Conservation (phyloP, 1,284 basidiomycete genomes). For the Leccinum solheimii region DNA sequence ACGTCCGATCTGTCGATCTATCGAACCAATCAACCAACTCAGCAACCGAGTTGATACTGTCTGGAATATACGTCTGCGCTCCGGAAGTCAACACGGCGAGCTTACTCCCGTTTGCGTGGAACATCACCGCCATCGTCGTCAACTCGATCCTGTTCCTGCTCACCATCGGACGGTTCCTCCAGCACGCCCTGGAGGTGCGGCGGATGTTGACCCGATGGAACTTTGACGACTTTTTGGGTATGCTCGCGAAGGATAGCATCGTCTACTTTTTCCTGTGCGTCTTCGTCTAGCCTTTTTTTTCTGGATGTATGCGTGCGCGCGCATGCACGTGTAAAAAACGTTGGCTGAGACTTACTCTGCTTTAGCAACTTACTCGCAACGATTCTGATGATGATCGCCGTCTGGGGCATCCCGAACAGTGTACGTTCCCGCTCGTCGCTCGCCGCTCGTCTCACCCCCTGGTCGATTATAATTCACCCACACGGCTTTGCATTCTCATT, state of each 20-base stretch:
- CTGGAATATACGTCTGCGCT: no score
- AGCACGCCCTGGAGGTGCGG: conserved; percentile 16
- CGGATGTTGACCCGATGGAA: conserved; percentile 11
- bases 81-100: no score
- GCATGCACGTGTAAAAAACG: background rate
- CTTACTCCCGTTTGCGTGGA: conserved; percentile 12
- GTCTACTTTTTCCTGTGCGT: conserved; percentile 24
- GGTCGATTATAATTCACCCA: background rate
- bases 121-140: conserved; percentile 10
- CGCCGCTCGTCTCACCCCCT: background rate
- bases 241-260: conserved; percentile 22
- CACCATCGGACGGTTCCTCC: conserved; percentile 15
- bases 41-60: no score
- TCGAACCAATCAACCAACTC: no score
- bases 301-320: background rate
- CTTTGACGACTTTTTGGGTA: conserved; percentile 16
- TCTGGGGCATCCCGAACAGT: conserved; percentile 19
- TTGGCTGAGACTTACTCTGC: background rate
- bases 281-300: background rate
- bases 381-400: conserved; percentile 17
- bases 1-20: no score
- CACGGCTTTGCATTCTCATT: background rate
- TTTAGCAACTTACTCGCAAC: conserved; percentile 21
- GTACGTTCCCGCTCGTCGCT: conserved; percentile 3
- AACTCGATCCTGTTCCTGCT: conserved; percentile 18